Percentiles rank a stretch among this genome's conserved stretches.
phyloP scores from a whole-genome alignment of 1,284 basidiomycete species.

The Gomphus sp. region DNA sequence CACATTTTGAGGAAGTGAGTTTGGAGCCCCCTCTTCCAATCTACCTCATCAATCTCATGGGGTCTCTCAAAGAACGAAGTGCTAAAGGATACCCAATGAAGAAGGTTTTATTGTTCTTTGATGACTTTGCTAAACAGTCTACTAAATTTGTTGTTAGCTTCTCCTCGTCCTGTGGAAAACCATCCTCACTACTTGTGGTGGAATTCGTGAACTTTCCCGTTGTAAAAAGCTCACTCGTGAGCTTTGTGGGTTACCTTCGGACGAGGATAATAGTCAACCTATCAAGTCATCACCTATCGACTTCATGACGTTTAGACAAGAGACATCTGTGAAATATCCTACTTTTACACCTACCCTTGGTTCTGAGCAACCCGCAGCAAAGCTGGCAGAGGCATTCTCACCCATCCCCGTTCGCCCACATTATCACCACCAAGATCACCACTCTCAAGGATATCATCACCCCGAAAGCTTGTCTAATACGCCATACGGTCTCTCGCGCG shows the following conservation, averaged over 20 bases:
- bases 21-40: slow-evolving; percentile 92
- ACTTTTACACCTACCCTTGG: slow-evolving; percentile 65
- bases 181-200: slow-evolving; percentile 86
- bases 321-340: slow-evolving; percentile 90
- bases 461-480: slow-evolving; percentile 3
- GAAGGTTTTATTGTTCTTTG: slow-evolving; percentile 47
- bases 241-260: slow-evolving; percentile 62
- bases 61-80: slow-evolving; percentile 86
- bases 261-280: slow-evolving; percentile 40
- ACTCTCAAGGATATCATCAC: slow-evolving; percentile 30
- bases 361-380: slow-evolving; percentile 35
- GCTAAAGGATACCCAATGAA: slow-evolving; percentile 95
- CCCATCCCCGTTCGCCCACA: slow-evolving; percentile 89
- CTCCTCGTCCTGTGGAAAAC: slow-evolving; percentile 97
- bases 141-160: slow-evolving; percentile 40
- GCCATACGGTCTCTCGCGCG: background rate
- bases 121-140: background rate
- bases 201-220: slow-evolving; percentile 76
- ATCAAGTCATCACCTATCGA: slow-evolving; percentile 86
- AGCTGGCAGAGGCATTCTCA: slow-evolving; percentile 83
- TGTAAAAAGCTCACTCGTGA: slow-evolving; percentile 85
- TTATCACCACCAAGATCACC: slow-evolving; percentile 75
- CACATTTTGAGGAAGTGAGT: slow-evolving; percentile 55
- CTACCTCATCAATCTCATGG: slow-evolving; percentile 85
- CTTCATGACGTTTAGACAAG: slow-evolving; percentile 78